Percentiles rank a stretch among this genome's conserved stretches.
Conservation (phyloP, 257 asterid genomes). For the Nicotiana obtusifolia region DNA sequence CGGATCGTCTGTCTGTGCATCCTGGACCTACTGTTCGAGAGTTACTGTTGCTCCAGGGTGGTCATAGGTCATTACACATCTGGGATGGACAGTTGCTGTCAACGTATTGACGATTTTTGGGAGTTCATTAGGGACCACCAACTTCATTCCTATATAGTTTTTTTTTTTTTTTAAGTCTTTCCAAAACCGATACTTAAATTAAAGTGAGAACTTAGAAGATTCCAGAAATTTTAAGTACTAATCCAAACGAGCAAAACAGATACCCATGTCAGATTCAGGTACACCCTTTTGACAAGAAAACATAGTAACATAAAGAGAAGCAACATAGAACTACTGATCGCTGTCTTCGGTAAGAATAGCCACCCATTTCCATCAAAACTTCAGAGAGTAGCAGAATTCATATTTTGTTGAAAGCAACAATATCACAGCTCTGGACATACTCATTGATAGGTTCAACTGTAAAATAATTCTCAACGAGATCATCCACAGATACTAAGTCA, state of each 20-base stretch:
- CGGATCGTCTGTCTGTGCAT: no score
- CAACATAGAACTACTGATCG: not conserved
- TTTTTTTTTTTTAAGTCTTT: no score
- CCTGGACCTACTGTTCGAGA: no score
- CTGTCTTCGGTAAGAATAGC: not conserved
- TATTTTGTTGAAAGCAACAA: slow-evolving; percentile 73
- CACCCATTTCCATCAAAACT: not conserved
- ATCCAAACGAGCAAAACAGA: not conserved
- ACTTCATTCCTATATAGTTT: no score
- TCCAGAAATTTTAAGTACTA: not conserved
- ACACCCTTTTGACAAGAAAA: not conserved
- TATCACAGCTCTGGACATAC: slow-evolving; percentile 63
- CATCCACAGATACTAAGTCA: slow-evolving; percentile 61
- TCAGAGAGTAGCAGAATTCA: not conserved
- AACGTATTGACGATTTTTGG: no score
- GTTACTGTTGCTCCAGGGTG: no score
- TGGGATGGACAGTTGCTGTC: no score
- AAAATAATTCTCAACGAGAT: slow-evolving; percentile 48
- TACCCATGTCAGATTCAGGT: no score
- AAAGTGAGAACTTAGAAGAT: not conserved
- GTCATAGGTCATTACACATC: no score
- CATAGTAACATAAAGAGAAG: not conserved
- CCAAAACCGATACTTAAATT: not conserved
- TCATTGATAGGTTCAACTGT: slow-evolving; percentile 57
- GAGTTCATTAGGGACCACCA: no score